Conservation (phyloP, 768 basidiomycete species). For the Tricholoma bakamatsutake region DNA sequence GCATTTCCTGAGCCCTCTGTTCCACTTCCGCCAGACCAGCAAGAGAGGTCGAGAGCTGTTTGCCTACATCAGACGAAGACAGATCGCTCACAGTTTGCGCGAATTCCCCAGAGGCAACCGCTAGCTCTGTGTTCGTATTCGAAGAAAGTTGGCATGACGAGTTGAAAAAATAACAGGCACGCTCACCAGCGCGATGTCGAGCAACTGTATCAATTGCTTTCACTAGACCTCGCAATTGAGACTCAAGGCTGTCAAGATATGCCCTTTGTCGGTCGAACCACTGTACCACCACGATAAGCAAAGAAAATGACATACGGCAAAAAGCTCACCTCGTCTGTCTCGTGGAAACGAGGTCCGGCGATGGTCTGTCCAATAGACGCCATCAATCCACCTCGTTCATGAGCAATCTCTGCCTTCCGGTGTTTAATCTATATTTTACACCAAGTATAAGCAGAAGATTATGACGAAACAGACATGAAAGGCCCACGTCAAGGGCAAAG, state of each 20-base stretch:
- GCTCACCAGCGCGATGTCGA: conserved; percentile 68
- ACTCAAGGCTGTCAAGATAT: conserved; percentile 86
- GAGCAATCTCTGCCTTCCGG: conserved; percentile 67
- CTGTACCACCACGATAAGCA: conserved; percentile 28
- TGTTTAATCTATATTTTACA: conserved; percentile 71
- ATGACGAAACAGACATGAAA: background rate
- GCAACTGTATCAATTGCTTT: conserved; percentile 85
- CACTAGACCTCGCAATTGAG: conserved; percentile 79
- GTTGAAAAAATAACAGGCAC: background rate
- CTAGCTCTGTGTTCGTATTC: conserved; percentile 47
- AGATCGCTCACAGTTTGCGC: conserved; percentile 65
- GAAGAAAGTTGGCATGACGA: background rate
- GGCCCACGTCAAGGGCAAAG: conserved; percentile 81
- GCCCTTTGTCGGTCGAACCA: conserved; percentile 90
- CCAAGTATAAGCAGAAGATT: conserved; percentile 1
- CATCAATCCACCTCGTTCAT: conserved; percentile 79
- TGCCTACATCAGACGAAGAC: conserved; percentile 69
- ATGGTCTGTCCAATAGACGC: conserved; percentile 77
- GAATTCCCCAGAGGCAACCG: conserved; percentile 72
- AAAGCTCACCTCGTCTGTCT: conserved; percentile 72
- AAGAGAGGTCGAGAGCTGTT: conserved; percentile 66
- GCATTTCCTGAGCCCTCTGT: conserved; percentile 64
- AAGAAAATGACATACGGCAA: background rate
- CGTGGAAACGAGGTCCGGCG: conserved; percentile 76
- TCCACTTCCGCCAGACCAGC: conserved; percentile 70